phyloP scores from a whole-genome alignment of 129 eudicot species.

The Ambrosia trifida region DNA sequence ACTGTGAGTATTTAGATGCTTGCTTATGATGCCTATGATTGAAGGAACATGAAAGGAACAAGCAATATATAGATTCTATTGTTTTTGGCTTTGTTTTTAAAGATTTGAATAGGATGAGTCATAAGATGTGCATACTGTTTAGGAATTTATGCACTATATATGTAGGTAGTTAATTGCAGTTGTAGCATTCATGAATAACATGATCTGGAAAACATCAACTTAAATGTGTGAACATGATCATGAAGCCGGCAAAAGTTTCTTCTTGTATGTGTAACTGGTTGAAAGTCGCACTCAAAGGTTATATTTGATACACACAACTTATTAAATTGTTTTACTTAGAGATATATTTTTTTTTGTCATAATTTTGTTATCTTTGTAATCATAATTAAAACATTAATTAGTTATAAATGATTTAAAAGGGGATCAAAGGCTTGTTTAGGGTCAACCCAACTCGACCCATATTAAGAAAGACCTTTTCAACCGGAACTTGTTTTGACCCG shows the following conservation, averaged over 20 bases:
- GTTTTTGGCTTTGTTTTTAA: no score
- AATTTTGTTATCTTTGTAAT: background rate
- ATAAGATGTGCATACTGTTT: background rate
- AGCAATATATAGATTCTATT: no score
- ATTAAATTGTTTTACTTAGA: no score
- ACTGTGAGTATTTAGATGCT: background rate
- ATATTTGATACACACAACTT: no score
- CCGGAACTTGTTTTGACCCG: background rate
- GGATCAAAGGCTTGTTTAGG: background rate
- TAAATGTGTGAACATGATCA: background rate
- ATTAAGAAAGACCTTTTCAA: background rate
- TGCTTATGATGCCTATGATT: no score
- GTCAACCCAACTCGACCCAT: background rate
- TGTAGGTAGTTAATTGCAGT: background rate
- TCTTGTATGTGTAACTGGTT: conserved; percentile 7
- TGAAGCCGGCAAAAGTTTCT: background rate
- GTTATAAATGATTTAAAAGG: no score
- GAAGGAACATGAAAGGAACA: no score
- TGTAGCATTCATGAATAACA: background rate
- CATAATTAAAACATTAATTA: background rate
- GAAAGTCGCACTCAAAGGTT: background rate
- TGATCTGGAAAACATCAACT: conserved; percentile 9
- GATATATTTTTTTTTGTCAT: background rate
- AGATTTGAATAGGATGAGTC: background rate
- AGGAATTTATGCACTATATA: background rate